Evolutionary conservation across 768 basidiomycete species (phyloP).

Genomic region (Lanmaoa rubissima): DNA sequence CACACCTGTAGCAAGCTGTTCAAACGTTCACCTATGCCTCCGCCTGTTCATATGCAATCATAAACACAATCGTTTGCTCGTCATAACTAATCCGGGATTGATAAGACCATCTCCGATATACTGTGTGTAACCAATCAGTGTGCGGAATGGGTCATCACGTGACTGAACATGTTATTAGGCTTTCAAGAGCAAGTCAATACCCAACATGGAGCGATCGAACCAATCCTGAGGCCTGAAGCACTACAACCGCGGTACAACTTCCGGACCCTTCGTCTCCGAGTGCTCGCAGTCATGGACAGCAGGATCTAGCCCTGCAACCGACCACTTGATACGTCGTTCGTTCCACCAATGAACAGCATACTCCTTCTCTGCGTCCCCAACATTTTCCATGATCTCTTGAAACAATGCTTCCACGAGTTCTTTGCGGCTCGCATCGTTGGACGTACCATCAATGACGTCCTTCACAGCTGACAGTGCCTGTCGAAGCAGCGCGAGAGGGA

Average conservation of each 20-base stretch:
- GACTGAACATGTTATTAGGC: too few species aligned
- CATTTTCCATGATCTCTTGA: conserved; percentile 58
- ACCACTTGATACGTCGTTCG: conserved; percentile 36
- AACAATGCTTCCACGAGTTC: conserved; percentile 60
- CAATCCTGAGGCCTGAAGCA: too few species aligned
- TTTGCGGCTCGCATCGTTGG: conserved; percentile 30
- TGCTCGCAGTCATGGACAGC: neutral
- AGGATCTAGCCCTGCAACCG: neutral
- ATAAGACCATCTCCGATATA: too few species aligned
- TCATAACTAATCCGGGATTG: too few species aligned
- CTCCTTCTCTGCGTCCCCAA: conserved; percentile 70
- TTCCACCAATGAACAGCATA: conserved; percentile 74
- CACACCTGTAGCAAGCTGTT: too few species aligned
- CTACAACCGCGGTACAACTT: conserved; percentile 12
- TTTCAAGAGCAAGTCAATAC: too few species aligned
- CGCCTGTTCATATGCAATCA: too few species aligned
- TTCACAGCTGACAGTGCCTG: conserved; percentile 51
- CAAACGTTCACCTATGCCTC: too few species aligned
- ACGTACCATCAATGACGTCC: conserved; percentile 31
- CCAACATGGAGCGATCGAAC: neutral
- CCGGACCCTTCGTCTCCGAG: neutral
- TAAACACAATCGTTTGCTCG: too few species aligned
- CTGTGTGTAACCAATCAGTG: too few species aligned
- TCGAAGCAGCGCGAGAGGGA: conserved; percentile 56
- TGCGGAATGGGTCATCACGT: too few species aligned